These are phyloP conservation scores for Physaria fendleri DNA, from an alignment of 345 rosid genomes.

Conservation along the genomic window DNA sequence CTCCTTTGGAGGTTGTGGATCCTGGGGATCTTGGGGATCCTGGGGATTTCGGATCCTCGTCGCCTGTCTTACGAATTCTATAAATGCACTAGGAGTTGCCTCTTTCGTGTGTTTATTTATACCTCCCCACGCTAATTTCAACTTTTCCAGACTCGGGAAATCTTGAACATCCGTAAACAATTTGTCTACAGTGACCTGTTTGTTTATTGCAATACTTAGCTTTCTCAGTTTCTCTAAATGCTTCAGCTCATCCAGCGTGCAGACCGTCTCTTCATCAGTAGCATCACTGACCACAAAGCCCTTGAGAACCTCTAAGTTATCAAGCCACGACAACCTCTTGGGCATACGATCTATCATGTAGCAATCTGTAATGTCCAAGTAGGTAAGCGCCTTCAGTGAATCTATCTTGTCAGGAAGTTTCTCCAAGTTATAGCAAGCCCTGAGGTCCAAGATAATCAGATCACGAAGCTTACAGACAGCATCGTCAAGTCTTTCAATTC, in stretches of 20 bases:
- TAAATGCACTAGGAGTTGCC: not conserved
- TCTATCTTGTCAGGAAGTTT: slow-evolving; percentile 40
- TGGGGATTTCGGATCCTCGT: not conserved
- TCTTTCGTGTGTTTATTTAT: not conserved
- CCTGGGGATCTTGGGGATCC: too few species aligned
- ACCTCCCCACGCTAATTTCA: slow-evolving; percentile 41
- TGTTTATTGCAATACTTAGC: slow-evolving; percentile 34
- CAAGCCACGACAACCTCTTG: slow-evolving; percentile 32
- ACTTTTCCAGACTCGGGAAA: slow-evolving; percentile 8
- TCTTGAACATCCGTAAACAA: not conserved
- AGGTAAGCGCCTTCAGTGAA: slow-evolving; percentile 34
- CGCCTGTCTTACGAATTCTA: not conserved
- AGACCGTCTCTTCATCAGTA: not conserved
- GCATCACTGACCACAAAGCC: slow-evolving; percentile 52
- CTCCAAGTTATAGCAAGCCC: slow-evolving; percentile 50
- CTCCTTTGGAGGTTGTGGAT: too few species aligned
- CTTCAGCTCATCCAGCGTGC: slow-evolving; percentile 12
- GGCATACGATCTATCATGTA: slow-evolving; percentile 47
- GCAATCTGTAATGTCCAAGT: slow-evolving; percentile 53
- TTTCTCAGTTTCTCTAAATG: slow-evolving; percentile 28
- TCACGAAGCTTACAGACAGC: slow-evolving; percentile 26
- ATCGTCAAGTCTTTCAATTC: slow-evolving; percentile 31
- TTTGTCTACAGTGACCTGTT: not conserved
- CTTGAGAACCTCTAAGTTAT: slow-evolving; percentile 45
- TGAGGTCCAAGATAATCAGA: slow-evolving; percentile 50